Evolutionary conservation across 1,284 basidiomycete genomes (phyloP).

Genomic region (Fomitopsis pinicola): DNA sequence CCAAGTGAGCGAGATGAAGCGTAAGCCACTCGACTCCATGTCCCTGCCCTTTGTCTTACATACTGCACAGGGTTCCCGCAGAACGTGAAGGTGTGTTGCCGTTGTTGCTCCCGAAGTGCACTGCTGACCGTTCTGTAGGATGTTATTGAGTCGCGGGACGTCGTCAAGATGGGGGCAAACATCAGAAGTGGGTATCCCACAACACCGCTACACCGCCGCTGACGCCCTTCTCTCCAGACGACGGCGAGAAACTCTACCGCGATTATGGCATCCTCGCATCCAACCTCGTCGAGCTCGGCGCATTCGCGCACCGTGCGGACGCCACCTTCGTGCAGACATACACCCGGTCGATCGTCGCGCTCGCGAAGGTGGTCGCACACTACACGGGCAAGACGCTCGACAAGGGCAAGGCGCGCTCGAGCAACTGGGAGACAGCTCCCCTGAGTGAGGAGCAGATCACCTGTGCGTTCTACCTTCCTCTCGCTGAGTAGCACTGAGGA

Average conservation of each 20-base stretch:
- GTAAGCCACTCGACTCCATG: slow-evolving; percentile 28
- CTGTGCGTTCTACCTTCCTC: slow-evolving; percentile 33
- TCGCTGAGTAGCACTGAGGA: not conserved
- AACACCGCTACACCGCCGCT: not conserved
- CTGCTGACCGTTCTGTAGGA: slow-evolving; percentile 28
- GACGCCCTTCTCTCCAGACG: slow-evolving; percentile 37
- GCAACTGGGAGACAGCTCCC: slow-evolving; percentile 50
- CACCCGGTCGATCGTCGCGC: slow-evolving; percentile 45
- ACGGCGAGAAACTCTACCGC: slow-evolving; percentile 55
- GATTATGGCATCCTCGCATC: slow-evolving; percentile 53
- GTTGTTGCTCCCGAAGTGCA: not conserved
- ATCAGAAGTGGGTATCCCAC: slow-evolving; percentile 43
- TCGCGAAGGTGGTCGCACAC: slow-evolving; percentile 48
- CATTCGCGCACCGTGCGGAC: slow-evolving; percentile 46
- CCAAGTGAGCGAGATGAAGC: slow-evolving; percentile 51
- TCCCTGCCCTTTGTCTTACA: not conserved
- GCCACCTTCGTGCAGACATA: slow-evolving; percentile 30
- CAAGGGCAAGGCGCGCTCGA: slow-evolving; percentile 49
- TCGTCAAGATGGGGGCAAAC: slow-evolving; percentile 57
- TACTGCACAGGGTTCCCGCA: slow-evolving; percentile 35
- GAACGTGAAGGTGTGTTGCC: slow-evolving; percentile 35
- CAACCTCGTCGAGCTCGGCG: slow-evolving; percentile 54
- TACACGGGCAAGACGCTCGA: slow-evolving; percentile 44
- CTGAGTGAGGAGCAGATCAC: slow-evolving; percentile 41
- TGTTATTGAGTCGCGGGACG: slow-evolving; percentile 40